These are phyloP conservation scores for Blastocladiella emersonii DNA, from an alignment of 371 early-diverging fungal genomes.

Conservation along the genomic window DNA sequence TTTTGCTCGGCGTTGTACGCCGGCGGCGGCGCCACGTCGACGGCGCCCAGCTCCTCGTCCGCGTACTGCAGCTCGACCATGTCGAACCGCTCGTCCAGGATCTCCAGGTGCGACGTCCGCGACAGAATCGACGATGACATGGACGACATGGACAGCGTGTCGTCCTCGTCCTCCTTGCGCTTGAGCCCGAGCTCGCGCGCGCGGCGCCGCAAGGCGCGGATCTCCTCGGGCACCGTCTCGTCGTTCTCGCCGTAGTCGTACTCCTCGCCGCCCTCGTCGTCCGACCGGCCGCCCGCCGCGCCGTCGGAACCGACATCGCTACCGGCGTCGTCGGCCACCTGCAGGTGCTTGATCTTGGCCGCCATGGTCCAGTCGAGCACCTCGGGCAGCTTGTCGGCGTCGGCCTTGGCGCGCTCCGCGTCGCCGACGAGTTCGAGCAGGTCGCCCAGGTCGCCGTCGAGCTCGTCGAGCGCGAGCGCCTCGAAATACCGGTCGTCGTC, in stretches of 20 bases:
- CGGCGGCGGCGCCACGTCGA: conserved; percentile 39
- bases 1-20: conserved; percentile 27
- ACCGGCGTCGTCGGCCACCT: conserved; percentile 20
- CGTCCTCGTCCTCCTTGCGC: conserved; percentile 3
- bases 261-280: conserved; percentile 36
- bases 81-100: conserved; percentile 88
- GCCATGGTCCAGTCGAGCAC: conserved; percentile 6
- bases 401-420: not conserved
- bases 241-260: conserved; percentile 29
- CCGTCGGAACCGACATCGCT: conserved; percentile 11
- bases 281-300: conserved; percentile 22
- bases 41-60: conserved; percentile 34
- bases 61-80: conserved; percentile 58
- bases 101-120: conserved; percentile 69
- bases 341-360: conserved; percentile 10
- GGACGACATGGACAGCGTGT: conserved; percentile 43
- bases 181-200: conserved; percentile 12
- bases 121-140: conserved; percentile 87
- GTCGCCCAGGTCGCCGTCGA: conserved; percentile 15
- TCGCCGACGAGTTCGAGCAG: not conserved
- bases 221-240: conserved; percentile 9
- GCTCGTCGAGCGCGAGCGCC: conserved; percentile 31
- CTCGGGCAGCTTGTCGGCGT: not conserved
- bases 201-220: not conserved
- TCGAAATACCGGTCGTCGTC: conserved; percentile 68